phyloP scores from a whole-genome alignment of 306 rosid genomes.

The Trifolium pratense region DNA sequence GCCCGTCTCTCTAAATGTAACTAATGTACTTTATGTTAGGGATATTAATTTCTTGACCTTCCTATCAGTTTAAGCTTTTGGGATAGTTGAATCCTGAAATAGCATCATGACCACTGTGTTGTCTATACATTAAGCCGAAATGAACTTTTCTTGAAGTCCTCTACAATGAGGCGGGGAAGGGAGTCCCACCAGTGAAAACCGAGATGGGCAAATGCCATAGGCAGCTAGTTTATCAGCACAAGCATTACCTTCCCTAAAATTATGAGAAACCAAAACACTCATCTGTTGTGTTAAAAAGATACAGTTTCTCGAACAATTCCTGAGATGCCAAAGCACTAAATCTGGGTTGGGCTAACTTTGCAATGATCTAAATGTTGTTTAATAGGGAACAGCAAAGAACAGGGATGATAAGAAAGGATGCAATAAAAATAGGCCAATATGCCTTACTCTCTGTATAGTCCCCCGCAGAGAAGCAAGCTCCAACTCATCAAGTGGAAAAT shows the following conservation, averaged over 20 bases:
- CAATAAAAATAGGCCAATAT: constrained; percentile 21
- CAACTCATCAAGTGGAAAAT: constrained; percentile 95
- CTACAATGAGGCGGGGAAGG: background rate
- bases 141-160: constrained; percentile 1
- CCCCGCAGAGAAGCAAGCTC: constrained; percentile 97
- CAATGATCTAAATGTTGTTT: constrained; percentile 3
- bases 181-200: background rate
- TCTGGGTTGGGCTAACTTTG: background rate
- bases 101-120: background rate
- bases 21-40: background rate
- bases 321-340: background rate
- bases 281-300: background rate
- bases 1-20: constrained; percentile 20
- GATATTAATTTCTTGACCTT: constrained; percentile 20
- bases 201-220: background rate
- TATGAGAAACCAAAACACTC: constrained; percentile 7
- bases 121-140: constrained; percentile 13
- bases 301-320: background rate
- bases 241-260: background rate
- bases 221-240: background rate
- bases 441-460: constrained; percentile 81
- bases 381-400: constrained; percentile 16
- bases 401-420: constrained; percentile 13
- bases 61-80: background rate
- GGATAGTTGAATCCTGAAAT: background rate